Percentiles rank a stretch among this genome's conserved stretches.
These are phyloP conservation scores for Cercospora citrullina DNA, from an alignment of 2,329 filamentous ascomycete species.

Conservation along the genomic window DNA sequence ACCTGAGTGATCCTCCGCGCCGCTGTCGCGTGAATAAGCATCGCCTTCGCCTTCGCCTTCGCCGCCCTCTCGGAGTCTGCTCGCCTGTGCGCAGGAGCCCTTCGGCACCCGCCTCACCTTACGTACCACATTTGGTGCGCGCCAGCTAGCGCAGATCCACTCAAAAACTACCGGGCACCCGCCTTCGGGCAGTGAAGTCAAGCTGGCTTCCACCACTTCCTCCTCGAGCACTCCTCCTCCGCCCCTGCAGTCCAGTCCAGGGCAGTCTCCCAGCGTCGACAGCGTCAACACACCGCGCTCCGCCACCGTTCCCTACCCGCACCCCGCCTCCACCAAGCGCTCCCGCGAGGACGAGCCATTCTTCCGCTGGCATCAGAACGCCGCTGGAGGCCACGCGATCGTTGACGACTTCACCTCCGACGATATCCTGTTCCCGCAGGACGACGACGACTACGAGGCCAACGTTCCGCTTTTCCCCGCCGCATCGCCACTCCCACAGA, in stretches of 20 bases:
- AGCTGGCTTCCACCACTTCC: slow-evolving; percentile 15
- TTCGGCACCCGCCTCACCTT: slow-evolving; percentile 1
- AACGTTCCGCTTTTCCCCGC: slow-evolving; percentile 30
- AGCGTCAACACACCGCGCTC: slow-evolving; percentile 32
- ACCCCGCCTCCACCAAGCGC: background rate
- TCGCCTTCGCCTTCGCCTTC: background rate
- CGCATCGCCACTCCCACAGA: slow-evolving; percentile 24
- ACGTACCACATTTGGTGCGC: background rate
- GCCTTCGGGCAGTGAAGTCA: slow-evolving; percentile 14
- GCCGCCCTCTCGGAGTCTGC: background rate
- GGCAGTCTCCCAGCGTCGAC: slow-evolving; percentile 32
- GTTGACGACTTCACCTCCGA: slow-evolving; percentile 34
- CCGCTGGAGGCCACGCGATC: slow-evolving; percentile 21
- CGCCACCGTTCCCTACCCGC: background rate
- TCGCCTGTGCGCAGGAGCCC: background rate
- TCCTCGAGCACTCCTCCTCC: slow-evolving; percentile 21
- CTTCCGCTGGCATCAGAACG: slow-evolving; percentile 25
- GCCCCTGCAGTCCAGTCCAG: slow-evolving; percentile 19
- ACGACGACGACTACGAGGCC: slow-evolving; percentile 29
- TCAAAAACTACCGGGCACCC: slow-evolving; percentile 3
- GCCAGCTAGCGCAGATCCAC: slow-evolving; percentile 14
- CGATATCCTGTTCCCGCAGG: slow-evolving; percentile 36
- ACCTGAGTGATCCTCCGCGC: background rate
- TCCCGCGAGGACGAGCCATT: slow-evolving; percentile 24
- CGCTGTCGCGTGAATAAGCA: background rate